These are phyloP conservation scores for Phellopilus nigrolimitatus DNA, from an alignment of 1,284 basidiomycete genomes.

Conservation along the genomic window DNA sequence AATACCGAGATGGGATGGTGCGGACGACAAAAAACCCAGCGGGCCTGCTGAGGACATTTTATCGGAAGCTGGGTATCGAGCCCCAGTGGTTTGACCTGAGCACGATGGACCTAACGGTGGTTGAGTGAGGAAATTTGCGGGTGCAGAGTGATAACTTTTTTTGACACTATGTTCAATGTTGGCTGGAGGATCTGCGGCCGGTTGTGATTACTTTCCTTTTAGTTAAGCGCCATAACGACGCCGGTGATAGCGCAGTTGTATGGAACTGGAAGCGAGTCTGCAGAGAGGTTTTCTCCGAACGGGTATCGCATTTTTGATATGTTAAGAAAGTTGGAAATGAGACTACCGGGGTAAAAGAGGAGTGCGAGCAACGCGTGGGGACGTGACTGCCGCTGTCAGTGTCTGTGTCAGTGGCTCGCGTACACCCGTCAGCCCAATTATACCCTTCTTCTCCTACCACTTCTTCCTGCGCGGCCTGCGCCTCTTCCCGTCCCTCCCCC, in stretches of 20 bases:
- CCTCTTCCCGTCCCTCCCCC: slow-evolving; percentile 25
- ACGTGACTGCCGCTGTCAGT: slow-evolving; percentile 6
- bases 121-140: not conserved
- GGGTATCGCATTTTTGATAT: no score
- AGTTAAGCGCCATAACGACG: no score
- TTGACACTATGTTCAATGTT: no score
- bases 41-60: slow-evolving; percentile 45
- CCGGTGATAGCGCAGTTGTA: no score
- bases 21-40: slow-evolving; percentile 34
- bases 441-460: slow-evolving; percentile 21
- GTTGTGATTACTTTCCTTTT: no score
- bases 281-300: no score
- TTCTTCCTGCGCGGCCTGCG: slow-evolving; percentile 22
- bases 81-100: slow-evolving; percentile 27
- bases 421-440: slow-evolving; percentile 4
- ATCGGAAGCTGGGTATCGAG: slow-evolving; percentile 36
- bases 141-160: not conserved
- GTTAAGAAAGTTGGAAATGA: no score
- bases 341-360: no score
- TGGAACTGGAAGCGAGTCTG: no score
- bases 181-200: no score
- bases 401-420: slow-evolving; percentile 14
- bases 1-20: slow-evolving; percentile 27
- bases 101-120: not conserved
- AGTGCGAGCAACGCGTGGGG: no score